Conservation (phyloP, 371 early-diverging fungal species). For the Rhizopus delemar region DNA sequence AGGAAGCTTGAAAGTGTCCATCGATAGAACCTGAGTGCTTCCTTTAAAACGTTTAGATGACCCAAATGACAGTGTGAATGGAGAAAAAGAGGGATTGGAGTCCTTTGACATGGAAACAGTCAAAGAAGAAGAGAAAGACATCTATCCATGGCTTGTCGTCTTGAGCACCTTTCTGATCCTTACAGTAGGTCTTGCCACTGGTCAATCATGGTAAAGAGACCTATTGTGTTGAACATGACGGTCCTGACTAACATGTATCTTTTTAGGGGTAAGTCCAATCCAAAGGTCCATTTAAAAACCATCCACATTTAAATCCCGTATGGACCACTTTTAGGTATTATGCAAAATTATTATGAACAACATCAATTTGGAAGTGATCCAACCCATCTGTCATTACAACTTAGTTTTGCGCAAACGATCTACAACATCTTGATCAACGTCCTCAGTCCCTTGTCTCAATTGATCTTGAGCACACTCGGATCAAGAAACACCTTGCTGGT, state of each 20-base stretch:
- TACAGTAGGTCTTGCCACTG: conserved; percentile 53
- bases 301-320: background rate
- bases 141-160: conserved; percentile 64
- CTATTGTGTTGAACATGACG: background rate
- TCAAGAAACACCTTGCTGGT: conserved; percentile 26
- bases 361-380: conserved; percentile 4
- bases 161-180: conserved; percentile 56
- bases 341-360: conserved; percentile 33
- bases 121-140: conserved; percentile 29
- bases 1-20: too few relatives aligned
- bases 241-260: too few relatives aligned
- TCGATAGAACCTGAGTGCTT: too few relatives aligned
- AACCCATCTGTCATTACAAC: conserved; percentile 14
- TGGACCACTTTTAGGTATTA: conserved; percentile 3
- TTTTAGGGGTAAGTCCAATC: too few relatives aligned
- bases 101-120: too few relatives aligned
- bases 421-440: conserved; percentile 33
- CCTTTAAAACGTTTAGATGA: too few relatives aligned
- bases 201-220: conserved; percentile 33
- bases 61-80: too few relatives aligned
- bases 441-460: conserved; percentile 31
- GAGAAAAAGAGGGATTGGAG: too few relatives aligned
- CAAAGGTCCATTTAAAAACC: too few relatives aligned
- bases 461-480: conserved; percentile 21
- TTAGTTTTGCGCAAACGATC: conserved; percentile 40